phyloP scores from a whole-genome alignment of 257 asterid genomes.

The Jasminum sambac region DNA sequence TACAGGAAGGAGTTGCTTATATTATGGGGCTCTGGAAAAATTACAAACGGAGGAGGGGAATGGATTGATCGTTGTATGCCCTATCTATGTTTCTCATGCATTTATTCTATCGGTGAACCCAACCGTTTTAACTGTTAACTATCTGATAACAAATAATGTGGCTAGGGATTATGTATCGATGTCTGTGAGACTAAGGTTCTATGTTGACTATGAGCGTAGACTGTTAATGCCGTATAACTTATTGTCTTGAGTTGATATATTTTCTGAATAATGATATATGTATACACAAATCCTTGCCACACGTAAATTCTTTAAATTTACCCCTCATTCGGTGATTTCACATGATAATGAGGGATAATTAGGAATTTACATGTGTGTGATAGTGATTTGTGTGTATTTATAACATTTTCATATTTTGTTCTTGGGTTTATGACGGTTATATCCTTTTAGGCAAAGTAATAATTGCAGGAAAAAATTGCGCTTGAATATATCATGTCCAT shows the following conservation, averaged over 20 bases:
- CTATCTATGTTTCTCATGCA: conserved; percentile 3
- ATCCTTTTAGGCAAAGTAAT: too few species aligned
- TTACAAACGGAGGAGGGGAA: conserved; percentile 32
- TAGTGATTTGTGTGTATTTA: too few species aligned
- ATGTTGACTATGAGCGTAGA: neutral
- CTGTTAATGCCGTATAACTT: neutral
- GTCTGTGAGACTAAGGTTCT: conserved; percentile 17
- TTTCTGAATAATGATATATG: too few species aligned
- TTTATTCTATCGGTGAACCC: conserved; percentile 17
- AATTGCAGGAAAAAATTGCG: too few species aligned
- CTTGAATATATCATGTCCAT: too few species aligned
- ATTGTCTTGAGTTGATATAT: neutral
- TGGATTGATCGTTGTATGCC: conserved; percentile 29
- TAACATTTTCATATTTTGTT: too few species aligned
- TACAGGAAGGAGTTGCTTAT: conserved; percentile 67
- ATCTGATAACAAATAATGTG: conserved; percentile 19
- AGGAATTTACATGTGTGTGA: too few species aligned
- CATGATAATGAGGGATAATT: too few species aligned
- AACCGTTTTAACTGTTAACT: neutral
- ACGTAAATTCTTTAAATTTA: too few species aligned
- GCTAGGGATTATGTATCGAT: conserved; percentile 27
- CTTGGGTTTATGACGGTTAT: too few species aligned
- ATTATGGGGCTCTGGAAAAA: conserved; percentile 58
- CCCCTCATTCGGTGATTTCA: too few species aligned
- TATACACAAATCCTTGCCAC: too few species aligned